A percentile compares a stretch with the other conserved stretches of the same genome.
These are phyloP conservation scores for Beverwykella pulmonaria DNA, from an alignment of 495 filamentous ascomycete genomes.

Conservation along the genomic window DNA sequence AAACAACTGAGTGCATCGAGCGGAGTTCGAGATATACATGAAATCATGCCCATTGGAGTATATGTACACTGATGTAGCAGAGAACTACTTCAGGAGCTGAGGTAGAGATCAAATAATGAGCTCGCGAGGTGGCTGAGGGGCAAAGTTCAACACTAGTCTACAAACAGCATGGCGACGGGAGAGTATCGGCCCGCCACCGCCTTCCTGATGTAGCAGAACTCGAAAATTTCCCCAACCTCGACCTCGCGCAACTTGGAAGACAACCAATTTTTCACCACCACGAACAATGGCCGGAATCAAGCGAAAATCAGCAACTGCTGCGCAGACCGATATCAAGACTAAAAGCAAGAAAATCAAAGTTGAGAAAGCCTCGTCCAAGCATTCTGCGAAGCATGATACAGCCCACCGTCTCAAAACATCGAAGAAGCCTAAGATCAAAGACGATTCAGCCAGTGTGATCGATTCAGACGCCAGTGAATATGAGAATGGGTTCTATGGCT, in stretches of 20 bases:
- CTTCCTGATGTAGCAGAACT: neutral
- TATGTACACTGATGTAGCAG: too few species aligned
- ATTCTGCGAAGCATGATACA: conserved; percentile 15
- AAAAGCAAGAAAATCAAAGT: conserved; percentile 35
- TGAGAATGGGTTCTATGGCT: conserved; percentile 40
- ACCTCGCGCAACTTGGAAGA: neutral
- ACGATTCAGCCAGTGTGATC: conserved; percentile 30
- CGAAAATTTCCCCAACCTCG: neutral
- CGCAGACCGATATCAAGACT: neutral
- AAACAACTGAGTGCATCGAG: neutral
- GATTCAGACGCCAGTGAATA: conserved; percentile 42
- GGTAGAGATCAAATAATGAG: too few species aligned
- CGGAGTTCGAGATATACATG: neutral
- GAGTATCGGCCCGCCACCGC: neutral
- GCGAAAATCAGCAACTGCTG: conserved; percentile 26
- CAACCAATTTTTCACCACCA: neutral
- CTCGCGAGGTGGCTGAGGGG: neutral
- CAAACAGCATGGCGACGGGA: neutral
- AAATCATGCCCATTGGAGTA: too few species aligned
- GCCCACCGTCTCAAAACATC: conserved; percentile 4
- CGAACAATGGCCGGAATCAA: conserved; percentile 33
- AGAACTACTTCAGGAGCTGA: too few species aligned
- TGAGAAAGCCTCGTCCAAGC: conserved; percentile 16
- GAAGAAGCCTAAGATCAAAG: conserved; percentile 14
- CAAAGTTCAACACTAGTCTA: neutral